A percentile compares a stretch with the other conserved stretches of the same genome.
phyloP scores from a whole-genome alignment of 257 asterid genomes.

The Phtheirospermum japonicum region DNA sequence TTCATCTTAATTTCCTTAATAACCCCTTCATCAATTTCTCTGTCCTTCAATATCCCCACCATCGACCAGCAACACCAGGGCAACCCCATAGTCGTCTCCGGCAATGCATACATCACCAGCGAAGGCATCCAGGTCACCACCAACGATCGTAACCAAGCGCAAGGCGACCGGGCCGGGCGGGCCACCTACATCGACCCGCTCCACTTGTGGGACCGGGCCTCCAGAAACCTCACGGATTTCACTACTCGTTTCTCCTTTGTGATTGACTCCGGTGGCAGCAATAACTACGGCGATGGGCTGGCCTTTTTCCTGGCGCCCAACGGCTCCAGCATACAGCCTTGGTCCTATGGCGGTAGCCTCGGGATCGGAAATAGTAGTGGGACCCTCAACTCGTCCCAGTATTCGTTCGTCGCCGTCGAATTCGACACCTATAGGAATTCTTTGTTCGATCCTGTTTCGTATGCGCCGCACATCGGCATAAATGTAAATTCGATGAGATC shows the following conservation, averaged over 20 bases:
- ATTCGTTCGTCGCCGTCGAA: conserved; percentile 44
- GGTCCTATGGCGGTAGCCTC: conserved; percentile 27
- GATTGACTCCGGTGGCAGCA: not conserved
- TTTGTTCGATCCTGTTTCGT: conserved; percentile 25
- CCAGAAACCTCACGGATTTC: conserved; percentile 31
- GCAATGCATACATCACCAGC: conserved; percentile 26
- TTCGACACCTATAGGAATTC: conserved; percentile 32
- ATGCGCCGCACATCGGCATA: conserved; percentile 37
- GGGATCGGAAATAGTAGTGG: conserved; percentile 23
- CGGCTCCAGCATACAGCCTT: conserved; percentile 6
- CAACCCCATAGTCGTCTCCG: conserved; percentile 17
- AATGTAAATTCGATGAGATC: conserved; percentile 29
- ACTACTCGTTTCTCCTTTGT: conserved; percentile 33
- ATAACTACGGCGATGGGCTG: conserved; percentile 21
- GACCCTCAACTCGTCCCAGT: not conserved
- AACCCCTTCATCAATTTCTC: conserved; percentile 23
- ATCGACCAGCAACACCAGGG: not conserved
- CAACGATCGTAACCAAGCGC: conserved; percentile 4
- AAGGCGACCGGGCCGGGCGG: conserved; percentile 19
- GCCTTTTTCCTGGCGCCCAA: conserved; percentile 27
- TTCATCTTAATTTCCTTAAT: not conserved
- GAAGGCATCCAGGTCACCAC: conserved; percentile 38
- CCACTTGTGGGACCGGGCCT: conserved; percentile 32
- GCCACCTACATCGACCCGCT: conserved; percentile 32
- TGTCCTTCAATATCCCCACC: conserved; percentile 30